These are phyloP conservation scores for Trichoderma orchidacearum DNA, from an alignment of 495 filamentous ascomycete species.

Conservation along the genomic window DNA sequence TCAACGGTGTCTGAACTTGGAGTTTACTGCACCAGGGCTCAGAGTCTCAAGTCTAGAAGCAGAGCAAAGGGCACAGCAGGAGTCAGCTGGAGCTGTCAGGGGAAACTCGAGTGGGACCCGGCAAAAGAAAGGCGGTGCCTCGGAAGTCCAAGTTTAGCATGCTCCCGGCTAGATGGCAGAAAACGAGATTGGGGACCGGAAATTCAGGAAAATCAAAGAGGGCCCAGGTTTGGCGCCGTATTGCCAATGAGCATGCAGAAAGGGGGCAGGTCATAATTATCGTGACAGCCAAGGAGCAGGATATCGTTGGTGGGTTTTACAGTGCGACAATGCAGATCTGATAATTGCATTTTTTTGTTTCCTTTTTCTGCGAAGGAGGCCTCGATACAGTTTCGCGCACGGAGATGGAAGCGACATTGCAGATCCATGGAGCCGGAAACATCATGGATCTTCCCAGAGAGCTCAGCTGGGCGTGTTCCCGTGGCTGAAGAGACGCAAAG, in stretches of 20 bases:
- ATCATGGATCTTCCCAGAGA: neutral
- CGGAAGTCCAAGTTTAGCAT: neutral
- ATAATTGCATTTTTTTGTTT: neutral
- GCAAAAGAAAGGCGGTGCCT: neutral
- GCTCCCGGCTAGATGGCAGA: neutral
- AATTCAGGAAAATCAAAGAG: neutral
- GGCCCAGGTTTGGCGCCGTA: no score
- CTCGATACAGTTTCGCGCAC: no score
- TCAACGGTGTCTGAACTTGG: no score
- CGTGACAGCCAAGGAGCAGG: neutral
- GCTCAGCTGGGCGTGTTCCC: neutral
- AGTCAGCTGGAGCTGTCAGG: neutral
- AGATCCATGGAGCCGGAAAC: neutral
- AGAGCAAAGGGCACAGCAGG: neutral
- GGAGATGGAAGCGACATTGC: neutral
- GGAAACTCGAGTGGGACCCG: neutral
- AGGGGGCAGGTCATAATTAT: neutral
- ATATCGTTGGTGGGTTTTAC: neutral
- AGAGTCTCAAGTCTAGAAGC: neutral
- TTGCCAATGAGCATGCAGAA: neutral
- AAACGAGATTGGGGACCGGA: neutral
- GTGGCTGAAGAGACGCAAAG: neutral
- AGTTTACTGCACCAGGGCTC: neutral
- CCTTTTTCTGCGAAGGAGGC: neutral
- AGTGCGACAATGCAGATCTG: neutral